Base-by-base conservation (phyloP, 2,329 filamentous ascomycete species). In the Fusarium subglutinans region DNA sequence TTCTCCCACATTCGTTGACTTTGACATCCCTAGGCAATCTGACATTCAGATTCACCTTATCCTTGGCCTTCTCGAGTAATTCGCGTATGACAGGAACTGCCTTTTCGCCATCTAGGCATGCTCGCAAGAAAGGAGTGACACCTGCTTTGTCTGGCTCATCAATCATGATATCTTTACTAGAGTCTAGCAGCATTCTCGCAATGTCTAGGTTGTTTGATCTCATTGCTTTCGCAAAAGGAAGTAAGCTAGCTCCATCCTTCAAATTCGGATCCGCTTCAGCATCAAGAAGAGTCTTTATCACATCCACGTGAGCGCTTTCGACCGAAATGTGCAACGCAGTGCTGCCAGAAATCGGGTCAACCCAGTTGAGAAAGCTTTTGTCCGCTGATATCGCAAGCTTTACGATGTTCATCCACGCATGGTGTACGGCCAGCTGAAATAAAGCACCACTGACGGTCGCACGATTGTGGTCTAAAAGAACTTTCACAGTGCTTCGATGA, bases 131-230 rank as follows among this genome's bases (percentile, higher is more conserved):
- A 26, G 24, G 24, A 45, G n/a, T 45, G 24, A 45, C 43, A 7
- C 43, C 43, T 26, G 6, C 24, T 26, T 6, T 26, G 43, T 45
- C 24, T 14, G 7, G 43, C 11, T 45, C 24, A 26, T 45, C 11
- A 14, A 45, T 24, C 0, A 45, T 20, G 11, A 45, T 4, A 14
- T 20, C 17, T 9, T 3, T 0, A 20, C 8, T 13, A 20, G 11
- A 45, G 5, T 26, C 43, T 11, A 45, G 11, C 2, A 45, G 11
- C 0, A 3, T 26, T 45, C 24, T 45, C 11, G 26, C 11, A 0
- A 20, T 20, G 0, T 26, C 24, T 5, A 20, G 11, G 1, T 26
- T 20, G 5, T 45, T 26, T 26, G 24, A 45, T 45, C 5, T 26
- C 43, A 26, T 45, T 5, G 43, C 24, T 45, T 20, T 45, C 5